A percentile compares a stretch with the other conserved stretches of the same genome.
phyloP scores from a whole-genome alignment of 805 yeast genomes.

The Teunomyces aglyptinius region DNA sequence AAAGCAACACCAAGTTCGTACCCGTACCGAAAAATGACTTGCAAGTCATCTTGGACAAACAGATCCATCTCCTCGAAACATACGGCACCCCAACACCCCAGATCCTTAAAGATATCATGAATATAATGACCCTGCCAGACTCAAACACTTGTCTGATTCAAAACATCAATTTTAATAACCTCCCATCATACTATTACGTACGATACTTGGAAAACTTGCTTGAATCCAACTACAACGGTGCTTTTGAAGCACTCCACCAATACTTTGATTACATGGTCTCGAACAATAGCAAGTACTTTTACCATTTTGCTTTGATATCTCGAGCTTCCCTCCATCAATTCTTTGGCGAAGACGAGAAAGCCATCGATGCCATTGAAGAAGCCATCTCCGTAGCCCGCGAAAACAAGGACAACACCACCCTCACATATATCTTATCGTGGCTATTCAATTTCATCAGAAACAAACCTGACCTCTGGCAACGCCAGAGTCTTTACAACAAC shows the following conservation, averaged over 20 bases:
- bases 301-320: conserved; percentile 74
- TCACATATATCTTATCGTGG: conserved; percentile 74
- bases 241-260: conserved; percentile 49
- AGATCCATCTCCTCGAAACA: conserved; percentile 51
- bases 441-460: conserved; percentile 65
- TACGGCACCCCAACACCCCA: conserved; percentile 51
- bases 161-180: conserved; percentile 26
- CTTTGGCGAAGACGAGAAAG: conserved; percentile 65
- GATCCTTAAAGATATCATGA: conserved; percentile 40
- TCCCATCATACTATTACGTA: conserved; percentile 50
- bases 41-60: conserved; percentile 49
- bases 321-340: conserved; percentile 69
- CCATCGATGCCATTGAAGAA: conserved; percentile 77
- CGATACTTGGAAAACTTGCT: conserved; percentile 58
- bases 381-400: conserved; percentile 88
- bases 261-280: conserved; percentile 79
- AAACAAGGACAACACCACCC: conserved; percentile 68
- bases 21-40: conserved; percentile 53
- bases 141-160: conserved; percentile 39
- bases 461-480: conserved; percentile 55
- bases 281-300: conserved; percentile 57
- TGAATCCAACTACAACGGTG: conserved; percentile 59
- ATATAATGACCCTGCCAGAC: conserved; percentile 43
- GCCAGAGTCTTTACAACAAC: conserved; percentile 45
- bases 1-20: conserved; percentile 15